Evolutionary conservation across 768 basidiomycete genomes (phyloP).

Genomic region (Boletus rubescentipes): DNA sequence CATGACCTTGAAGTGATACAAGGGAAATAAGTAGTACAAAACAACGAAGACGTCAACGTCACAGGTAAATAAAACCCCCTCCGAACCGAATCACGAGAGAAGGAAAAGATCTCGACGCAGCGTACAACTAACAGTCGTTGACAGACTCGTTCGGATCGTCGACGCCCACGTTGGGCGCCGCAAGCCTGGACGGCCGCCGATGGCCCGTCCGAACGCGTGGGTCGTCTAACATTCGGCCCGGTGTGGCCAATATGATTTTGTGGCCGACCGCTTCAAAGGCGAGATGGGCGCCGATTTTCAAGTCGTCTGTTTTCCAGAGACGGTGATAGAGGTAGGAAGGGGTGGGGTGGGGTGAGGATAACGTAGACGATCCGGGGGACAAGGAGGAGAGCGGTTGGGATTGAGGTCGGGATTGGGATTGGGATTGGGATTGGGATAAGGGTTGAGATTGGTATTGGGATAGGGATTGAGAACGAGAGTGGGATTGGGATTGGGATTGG

Average conservation of each 20-base stretch:
- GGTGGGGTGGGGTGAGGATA: constrained; percentile 19
- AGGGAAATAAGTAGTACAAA: too few species aligned
- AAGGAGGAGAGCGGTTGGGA: constrained; percentile 18
- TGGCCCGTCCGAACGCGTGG: background rate
- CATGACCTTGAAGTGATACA: too few species aligned
- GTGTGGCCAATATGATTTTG: constrained; percentile 51
- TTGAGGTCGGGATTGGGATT: constrained; percentile 21
- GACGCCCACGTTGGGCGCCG: background rate
- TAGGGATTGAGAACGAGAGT: background rate
- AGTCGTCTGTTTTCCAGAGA: constrained; percentile 61
- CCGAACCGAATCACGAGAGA: background rate
- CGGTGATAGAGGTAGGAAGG: constrained; percentile 59
- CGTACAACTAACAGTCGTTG: constrained; percentile 6
- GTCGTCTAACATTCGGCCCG: background rate
- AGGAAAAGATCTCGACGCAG: background rate
- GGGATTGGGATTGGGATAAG: too few species aligned
- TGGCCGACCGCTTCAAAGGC: constrained; percentile 51
- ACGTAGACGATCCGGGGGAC: too few species aligned
- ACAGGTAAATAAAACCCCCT: too few species aligned
- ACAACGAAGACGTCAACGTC: too few species aligned
- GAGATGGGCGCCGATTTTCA: constrained; percentile 58
- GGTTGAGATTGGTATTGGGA: background rate
- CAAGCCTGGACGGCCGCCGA: constrained; percentile 12
- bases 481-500: background rate
- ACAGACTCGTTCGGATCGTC: constrained; percentile 10